Evolutionary conservation across 2,329 filamentous ascomycete species (phyloP).

Genomic region (Zalaria sp.): DNA sequence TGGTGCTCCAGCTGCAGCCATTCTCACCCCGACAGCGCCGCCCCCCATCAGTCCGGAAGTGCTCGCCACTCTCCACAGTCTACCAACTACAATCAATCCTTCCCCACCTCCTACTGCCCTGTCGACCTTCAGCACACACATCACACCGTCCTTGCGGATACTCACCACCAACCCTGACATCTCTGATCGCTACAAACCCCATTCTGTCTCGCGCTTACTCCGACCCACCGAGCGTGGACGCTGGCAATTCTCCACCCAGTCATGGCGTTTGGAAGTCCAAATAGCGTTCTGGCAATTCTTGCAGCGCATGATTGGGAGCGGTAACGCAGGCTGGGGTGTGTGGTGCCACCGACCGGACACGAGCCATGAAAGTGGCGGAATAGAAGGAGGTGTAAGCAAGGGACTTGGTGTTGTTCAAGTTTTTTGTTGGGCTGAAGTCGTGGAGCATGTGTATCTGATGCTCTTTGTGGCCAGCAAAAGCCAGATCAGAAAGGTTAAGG

Average conservation of each 20-base stretch:
- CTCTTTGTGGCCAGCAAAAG: conserved; percentile 59
- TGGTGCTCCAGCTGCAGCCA: too few species aligned
- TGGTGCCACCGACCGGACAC: conserved; percentile 31
- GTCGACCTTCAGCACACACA: conserved; percentile 12
- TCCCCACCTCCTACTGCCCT: conserved; percentile 10
- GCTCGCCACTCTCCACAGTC: neutral
- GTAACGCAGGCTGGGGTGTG: conserved; percentile 53
- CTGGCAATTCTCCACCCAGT: conserved; percentile 51
- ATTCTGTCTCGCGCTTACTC: conserved; percentile 31
- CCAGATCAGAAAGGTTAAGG: conserved; percentile 41
- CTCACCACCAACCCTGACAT: conserved; percentile 16
- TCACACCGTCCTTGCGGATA: conserved; percentile 15
- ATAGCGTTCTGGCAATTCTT: conserved; percentile 49
- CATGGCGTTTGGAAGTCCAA: conserved; percentile 38
- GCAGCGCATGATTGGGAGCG: conserved; percentile 42
- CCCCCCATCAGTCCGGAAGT: neutral
- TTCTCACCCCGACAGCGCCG: neutral
- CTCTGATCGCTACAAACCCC: conserved; percentile 18
- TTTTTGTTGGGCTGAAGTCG: conserved; percentile 67
- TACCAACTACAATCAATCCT: conserved; percentile 9
- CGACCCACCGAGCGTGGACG: conserved; percentile 57
- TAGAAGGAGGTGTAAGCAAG: conserved; percentile 5
- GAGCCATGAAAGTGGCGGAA: conserved; percentile 8
- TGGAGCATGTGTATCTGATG: conserved; percentile 59
- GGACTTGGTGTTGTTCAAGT: conserved; percentile 39